Base-by-base conservation (phyloP, 2,329 filamentous ascomycete genomes). In the Myriosclerotinia scirpicola region DNA sequence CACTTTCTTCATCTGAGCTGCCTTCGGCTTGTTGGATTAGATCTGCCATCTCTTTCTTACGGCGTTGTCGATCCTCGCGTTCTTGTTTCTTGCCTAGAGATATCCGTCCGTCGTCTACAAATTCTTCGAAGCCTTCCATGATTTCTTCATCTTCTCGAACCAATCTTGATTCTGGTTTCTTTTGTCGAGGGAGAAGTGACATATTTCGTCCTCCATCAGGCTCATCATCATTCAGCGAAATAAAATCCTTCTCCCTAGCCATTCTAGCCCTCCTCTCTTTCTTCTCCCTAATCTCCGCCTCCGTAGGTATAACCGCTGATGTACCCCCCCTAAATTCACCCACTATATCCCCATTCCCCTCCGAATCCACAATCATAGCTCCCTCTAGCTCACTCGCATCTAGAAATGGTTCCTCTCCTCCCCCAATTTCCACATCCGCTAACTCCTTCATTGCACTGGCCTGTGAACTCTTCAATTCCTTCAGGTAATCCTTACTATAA, bases 51-150 rank as follows among this genome's bases (percentile, higher is more conserved):
- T 93, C 88, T 66, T 87, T 85, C 40, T 91, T 86, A 40, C 91
- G 86, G 54, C 84, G 84, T 64, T 82, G 83, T 59, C 85, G 81
- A 0, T 86, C 89, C 71, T 92, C 91, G 26, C 85, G 86, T 78
- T 95, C 91, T 0, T 92, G 92, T 68, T 90, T 91, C 69, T 84
- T 87, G 44, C 93, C 92, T 0, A 97, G 82, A 1, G 91, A 86
- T 12, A 97, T 85, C 9, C 87, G 86, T 11, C 91, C 92, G 75
- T 97, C 92, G 52, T 95, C 91, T 11, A 95, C 91, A 73, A 91
- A 97, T 65, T 94, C 90, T 68, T 98, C 94, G 72, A 96, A 98
- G 0, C 93, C 93, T 79, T 98, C 95, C 48, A 91, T 91, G 0
- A 97, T 84, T 74, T 98, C 92, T 76, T 98, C 94, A 73, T 98